These are phyloP conservation scores for Solanum lignicaule DNA, from an alignment of 257 asterid species.

Conservation along the genomic window DNA sequence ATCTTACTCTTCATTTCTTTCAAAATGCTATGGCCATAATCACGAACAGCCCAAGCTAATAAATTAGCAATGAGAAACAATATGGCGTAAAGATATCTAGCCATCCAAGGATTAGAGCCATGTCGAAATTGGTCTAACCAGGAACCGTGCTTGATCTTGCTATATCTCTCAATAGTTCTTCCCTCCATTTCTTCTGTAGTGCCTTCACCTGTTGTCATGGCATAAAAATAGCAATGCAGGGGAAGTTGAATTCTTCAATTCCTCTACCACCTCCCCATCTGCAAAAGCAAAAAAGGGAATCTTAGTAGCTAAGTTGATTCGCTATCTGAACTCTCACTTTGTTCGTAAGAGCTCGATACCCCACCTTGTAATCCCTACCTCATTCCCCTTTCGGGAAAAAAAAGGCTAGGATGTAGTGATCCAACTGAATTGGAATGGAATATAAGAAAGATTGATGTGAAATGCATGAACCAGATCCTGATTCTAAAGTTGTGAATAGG, in stretches of 20 bases:
- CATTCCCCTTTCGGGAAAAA: not conserved
- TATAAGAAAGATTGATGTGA: not conserved
- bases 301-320: not conserved
- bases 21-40: constrained; percentile 26
- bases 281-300: not conserved
- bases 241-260: not conserved
- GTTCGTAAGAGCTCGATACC: not conserved
- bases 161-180: constrained; percentile 9
- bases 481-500: not conserved
- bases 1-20: constrained; percentile 31
- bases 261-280: constrained; percentile 12
- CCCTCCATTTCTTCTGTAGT: constrained; percentile 21
- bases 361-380: not conserved
- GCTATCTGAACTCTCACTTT: not conserved
- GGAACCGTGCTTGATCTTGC: constrained; percentile 26
- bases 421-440: not conserved
- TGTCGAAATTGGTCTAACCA: constrained; percentile 37
- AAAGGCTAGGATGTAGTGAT: not conserved
- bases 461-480: not conserved
- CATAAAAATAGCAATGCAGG: constrained; percentile 4
- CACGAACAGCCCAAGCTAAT: constrained; percentile 51
- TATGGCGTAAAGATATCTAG: constrained; percentile 39
- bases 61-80: constrained; percentile 31
- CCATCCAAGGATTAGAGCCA: constrained; percentile 58
- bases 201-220: constrained; percentile 9